Percentiles rank a stretch among this genome's conserved stretches.
Evolutionary conservation across 1,284 basidiomycete species (phyloP).

Genomic region (Papiliotrema terrestris): DNA sequence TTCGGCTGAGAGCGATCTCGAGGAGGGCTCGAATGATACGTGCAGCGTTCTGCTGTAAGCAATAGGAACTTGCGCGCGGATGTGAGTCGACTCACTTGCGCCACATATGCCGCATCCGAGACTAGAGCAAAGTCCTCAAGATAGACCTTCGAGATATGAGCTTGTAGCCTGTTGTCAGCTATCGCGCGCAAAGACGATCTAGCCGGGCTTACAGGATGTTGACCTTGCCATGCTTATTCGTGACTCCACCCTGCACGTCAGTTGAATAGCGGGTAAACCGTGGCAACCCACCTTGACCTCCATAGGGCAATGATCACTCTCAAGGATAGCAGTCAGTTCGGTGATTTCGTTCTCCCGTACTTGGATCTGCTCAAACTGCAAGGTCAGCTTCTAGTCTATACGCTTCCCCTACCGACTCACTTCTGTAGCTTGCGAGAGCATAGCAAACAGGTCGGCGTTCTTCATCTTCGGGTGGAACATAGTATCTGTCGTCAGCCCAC

Average conservation of each 20-base stretch:
- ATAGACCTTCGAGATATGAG: conserved; percentile 73
- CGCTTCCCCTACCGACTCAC: conserved; percentile 49
- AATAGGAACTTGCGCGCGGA: background rate
- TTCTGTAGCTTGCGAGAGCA: conserved; percentile 89
- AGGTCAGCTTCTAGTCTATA: conserved; percentile 1
- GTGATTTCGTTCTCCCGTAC: conserved; percentile 83
- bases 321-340: conserved; percentile 72
- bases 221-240: conserved; percentile 84
- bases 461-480: conserved; percentile 80
- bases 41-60: conserved; percentile 65
- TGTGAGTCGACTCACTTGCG: conserved; percentile 54
- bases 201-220: conserved; percentile 64
- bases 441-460: conserved; percentile 84
- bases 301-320: conserved; percentile 63
- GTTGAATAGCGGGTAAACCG: background rate
- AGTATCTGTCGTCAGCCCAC: conserved; percentile 50
- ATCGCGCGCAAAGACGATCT: background rate
- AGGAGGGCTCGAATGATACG: conserved; percentile 90
- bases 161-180: conserved; percentile 60
- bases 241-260: conserved; percentile 61
- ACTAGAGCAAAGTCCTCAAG: conserved; percentile 96
- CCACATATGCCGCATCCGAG: conserved; percentile 89
- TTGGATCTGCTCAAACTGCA: conserved; percentile 90
- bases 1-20: conserved; percentile 87
- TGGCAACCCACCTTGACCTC: conserved; percentile 52